Evolutionary conservation across 495 filamentous ascomycete genomes (phyloP), one percentile per base, ranked within the genome.

Genomic region (Aspergillus olivimuriae): DNA sequence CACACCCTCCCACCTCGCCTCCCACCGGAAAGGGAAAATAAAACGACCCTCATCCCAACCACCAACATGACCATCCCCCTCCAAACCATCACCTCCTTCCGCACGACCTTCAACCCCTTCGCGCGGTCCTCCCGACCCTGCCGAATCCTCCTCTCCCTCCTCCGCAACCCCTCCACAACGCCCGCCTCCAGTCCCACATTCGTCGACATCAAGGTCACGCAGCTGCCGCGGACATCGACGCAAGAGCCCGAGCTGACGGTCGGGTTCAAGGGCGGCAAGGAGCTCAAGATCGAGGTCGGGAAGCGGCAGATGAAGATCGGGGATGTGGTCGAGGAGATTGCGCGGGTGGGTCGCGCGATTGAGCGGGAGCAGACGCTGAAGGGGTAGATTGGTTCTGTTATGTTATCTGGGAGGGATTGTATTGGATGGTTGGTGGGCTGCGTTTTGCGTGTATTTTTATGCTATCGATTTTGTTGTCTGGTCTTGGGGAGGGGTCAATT

Each of bases 41-140:
- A 14, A 34, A 34, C 31, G 5, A 34, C 31, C 10, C 6, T n/a
- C n/a, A n/a, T n/a, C n/a, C n/a, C n/a, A n/a, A 41, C 17, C 28
- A n/a, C 47, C 61, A 78, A 61, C 46, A 98, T 98, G 92, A 82
- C 95, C 34, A 94, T 73, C 56, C 69, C 69, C 23, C 47, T 71
- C 55, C 54, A 55, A 46, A 68, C 66, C 36, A 83, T 98, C 68
- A 85, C 88, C 57, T 75, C 84, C 55, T 82, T 97, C 47, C 75
- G 77, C 45, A 82, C 87, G 51, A 77, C 74, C 56, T 96, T 95
- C 83, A 94, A 94, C 67, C 94, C 94, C 16, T 99, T 97, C 78
- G 78, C 76, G 4, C 72, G 76, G 11, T 69, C 74, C 54, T 74
- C 84, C 26, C 87, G 87, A 54, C 83, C 89, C 22, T 88, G 87